These are phyloP conservation scores for Acanthamoeba royreba DNA, from an alignment of 208 protist genomes.

Conservation along the genomic window DNA sequence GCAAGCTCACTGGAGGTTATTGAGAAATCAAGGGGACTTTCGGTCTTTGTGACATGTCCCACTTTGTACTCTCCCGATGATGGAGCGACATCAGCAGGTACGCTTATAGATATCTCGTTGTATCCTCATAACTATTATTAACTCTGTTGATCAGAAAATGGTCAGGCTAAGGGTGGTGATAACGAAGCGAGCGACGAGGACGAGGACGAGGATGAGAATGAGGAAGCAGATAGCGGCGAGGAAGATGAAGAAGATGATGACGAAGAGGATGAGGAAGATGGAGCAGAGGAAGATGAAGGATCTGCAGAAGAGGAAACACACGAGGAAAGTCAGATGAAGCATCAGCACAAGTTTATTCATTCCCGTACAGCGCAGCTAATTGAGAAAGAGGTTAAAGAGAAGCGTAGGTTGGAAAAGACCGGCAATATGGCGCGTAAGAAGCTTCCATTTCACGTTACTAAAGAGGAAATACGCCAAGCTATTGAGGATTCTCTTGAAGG, in stretches of 20 bases:
- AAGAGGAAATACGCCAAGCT: background rate
- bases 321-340: background rate
- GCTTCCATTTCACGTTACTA: background rate
- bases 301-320: background rate
- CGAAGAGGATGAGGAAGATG: background rate
- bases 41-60: background rate
- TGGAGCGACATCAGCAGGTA: background rate
- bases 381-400: background rate
- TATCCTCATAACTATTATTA: background rate
- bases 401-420: background rate
- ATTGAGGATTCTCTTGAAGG: background rate
- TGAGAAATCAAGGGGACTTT: background rate
- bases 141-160: background rate
- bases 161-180: background rate
- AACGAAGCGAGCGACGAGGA: background rate
- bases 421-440: background rate
- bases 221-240: background rate
- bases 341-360: slow-evolving; percentile 14
- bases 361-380: background rate
- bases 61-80: background rate
- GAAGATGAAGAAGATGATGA: background rate
- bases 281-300: background rate
- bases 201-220: background rate
- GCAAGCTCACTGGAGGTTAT: background rate
- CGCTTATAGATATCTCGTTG: background rate